Conservation (phyloP, 768 basidiomycete species). For the Amanita fuliginea region DNA sequence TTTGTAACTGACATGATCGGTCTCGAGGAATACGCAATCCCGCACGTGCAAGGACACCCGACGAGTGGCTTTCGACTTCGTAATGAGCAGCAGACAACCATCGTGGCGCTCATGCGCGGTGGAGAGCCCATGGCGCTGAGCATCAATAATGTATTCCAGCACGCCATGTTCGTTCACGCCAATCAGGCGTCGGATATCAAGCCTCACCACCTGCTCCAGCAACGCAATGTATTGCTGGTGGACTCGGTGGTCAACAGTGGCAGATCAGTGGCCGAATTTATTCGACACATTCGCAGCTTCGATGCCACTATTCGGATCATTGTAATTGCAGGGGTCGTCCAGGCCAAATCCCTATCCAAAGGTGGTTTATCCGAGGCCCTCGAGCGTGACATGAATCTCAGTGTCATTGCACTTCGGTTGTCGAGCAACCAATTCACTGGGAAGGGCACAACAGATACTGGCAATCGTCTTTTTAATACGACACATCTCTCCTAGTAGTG, state of each 20-base stretch:
- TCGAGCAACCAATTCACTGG: constrained; percentile 16
- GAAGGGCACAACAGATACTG: constrained; percentile 13
- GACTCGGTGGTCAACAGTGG: constrained; percentile 17
- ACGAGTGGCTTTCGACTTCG: constrained; percentile 14
- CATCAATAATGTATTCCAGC: constrained; percentile 10
- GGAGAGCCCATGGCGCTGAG: constrained; percentile 14
- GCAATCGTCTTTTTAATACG: constrained; percentile 14
- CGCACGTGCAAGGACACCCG: constrained; percentile 14
- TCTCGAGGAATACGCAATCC: constrained; percentile 13
- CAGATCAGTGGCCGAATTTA: constrained; percentile 13
- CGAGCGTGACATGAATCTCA: constrained; percentile 10
- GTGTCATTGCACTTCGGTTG: constrained; percentile 12
- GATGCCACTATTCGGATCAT: neutral
- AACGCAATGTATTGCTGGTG: constrained; percentile 12
- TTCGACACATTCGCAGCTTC: constrained; percentile 6
- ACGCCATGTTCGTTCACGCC: constrained; percentile 16
- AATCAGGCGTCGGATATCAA: constrained; percentile 10
- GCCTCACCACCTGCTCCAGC: constrained; percentile 9
- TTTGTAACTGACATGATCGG: constrained; percentile 13
- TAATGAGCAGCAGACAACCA: constrained; percentile 12
- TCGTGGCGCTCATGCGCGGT: constrained; percentile 12
- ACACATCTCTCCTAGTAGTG: constrained; percentile 11
- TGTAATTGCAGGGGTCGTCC: neutral
- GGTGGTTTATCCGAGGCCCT: constrained; percentile 9
- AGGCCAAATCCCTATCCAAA: constrained; percentile 8